These are phyloP conservation scores for Pseudopithomyces chartarum DNA, from an alignment of 2,329 filamentous ascomycete species.

Conservation along the genomic window DNA sequence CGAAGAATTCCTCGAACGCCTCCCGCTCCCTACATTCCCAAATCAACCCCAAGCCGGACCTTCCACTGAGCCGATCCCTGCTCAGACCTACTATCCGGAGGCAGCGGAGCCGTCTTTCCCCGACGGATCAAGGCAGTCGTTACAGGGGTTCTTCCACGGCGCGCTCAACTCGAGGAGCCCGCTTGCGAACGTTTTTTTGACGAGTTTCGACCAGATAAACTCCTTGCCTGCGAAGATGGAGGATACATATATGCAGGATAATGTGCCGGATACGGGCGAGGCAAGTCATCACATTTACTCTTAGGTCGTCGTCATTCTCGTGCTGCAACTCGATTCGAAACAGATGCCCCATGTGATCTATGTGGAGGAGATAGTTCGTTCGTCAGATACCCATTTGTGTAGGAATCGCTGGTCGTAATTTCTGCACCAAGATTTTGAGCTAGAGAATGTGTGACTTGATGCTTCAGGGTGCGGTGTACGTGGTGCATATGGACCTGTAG, in stretches of 20 bases:
- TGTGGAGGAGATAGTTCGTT: too few species aligned
- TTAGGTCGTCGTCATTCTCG: too few species aligned
- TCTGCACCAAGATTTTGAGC: too few species aligned
- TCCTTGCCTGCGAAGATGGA: constrained; percentile 6
- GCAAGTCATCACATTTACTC: too few species aligned
- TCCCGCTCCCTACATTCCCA: neutral
- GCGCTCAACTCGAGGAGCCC: neutral
- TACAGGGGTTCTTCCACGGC: constrained; percentile 10
- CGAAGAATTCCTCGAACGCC: constrained; percentile 4
- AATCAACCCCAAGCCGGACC: neutral
- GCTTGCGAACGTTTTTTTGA: constrained; percentile 16
- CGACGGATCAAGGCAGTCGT: constrained; percentile 3
- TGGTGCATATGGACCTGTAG: too few species aligned
- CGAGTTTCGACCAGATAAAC: constrained; percentile 22
- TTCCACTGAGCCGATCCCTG: neutral
- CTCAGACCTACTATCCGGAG: neutral
- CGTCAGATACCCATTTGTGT: too few species aligned
- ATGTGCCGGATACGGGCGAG: too few species aligned
- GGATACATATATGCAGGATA: neutral
- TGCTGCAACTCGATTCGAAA: too few species aligned
- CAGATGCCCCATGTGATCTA: too few species aligned
- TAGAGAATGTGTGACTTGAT: too few species aligned
- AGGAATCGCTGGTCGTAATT: too few species aligned
- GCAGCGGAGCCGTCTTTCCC: constrained; percentile 5
- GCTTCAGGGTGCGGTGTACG: too few species aligned